Base-by-base conservation (phyloP, 2,329 filamentous ascomycete species). In the Nigrospora sphaerica region DNA sequence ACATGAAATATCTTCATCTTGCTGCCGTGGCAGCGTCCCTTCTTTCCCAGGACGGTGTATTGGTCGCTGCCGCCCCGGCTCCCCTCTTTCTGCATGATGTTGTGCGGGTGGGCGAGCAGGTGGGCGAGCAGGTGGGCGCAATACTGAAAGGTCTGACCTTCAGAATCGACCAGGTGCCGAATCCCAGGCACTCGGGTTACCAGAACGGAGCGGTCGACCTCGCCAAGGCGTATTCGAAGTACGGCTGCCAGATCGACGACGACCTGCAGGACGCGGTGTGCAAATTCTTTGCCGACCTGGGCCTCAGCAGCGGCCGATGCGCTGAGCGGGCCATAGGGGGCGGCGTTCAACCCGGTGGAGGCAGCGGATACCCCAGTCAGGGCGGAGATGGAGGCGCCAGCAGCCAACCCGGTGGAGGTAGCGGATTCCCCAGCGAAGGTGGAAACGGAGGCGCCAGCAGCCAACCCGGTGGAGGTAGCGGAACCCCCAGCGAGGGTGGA, bases 361-460 rank as follows among this genome's bases (percentile, higher is more conserved):
- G 23, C 23, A 28, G 23, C 23, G 23, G 7, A 28, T 2, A 5
- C 23, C 23, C 23, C 23, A 28, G 7, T 6, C 23, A 28, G 10
- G 23, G 7, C 23, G 23, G 23, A 6, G 10, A 28, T 10, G 23
- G 23, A 17, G 32, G 11, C 12, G 37, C 7, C 17, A 12, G 14
- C 34, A 14, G n/a, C 5, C 13, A 28, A 13, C 4, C 18, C 67
- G 19, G 57, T 67, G 23, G 23, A 6, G 23, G 23, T 9, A 12
- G 59, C 59, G n/a, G 67, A 65, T 0, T 70, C 73, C 37, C 55
- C 59, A 7, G 7, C 7, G 6, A 28, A 11, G 32, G 12, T 14
- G 31, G 31, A 34, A 19, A 11, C 9, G 12, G 23, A n/a, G 40
- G 16, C 32, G n/a, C 13, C 34, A 13, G 12, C 4, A 42, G 34